Evolutionary conservation across 306 rosid genomes (phyloP), one percentile per base, ranked within the genome.

Genomic region (Rosa multiflora): DNA sequence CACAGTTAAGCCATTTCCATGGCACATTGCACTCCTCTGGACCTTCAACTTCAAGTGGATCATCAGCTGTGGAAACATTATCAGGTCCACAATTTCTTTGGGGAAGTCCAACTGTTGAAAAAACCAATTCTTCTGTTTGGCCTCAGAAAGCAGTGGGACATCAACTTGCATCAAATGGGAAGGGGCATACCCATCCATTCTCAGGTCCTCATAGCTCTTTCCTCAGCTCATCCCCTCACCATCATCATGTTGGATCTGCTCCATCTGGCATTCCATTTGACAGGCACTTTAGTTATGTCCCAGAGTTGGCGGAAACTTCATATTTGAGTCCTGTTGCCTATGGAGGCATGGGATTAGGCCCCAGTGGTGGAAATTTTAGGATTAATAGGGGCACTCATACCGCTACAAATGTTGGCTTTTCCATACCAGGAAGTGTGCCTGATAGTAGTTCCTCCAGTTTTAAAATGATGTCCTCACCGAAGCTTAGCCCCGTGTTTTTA

Each of bases 61-160:
- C 97, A 70, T 89, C 98, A 46, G 79, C 84, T 53, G 75, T 92
- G 72, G 98, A 92, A 80, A 94, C 97, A 18, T 78, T 94, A 82
- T 89, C 96, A 62, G 96, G 96, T 79, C 96, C 94, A 21, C 96
- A 94, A 85, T 94, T 94, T 85, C 98, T 92, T 49, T 94, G 98
- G 98, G 98, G 98, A 81, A 92, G 96, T 79, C 93, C 94, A 2
- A 87, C 85, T 80, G 93, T 88, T 0, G 97, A 88, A 73, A 83
- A 56, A 74, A 77, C 89, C 55, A 90, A 67, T 81, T 86, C 91
- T 79, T 79, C 93, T 72, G 88, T 85, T 5, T 89, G 94, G 98
- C 87, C 90, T 23, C 84, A 88, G 15, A 71, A 91, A 72, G 85
- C 94, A 48, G 78, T 72, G 78, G 91, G 97, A 48, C 86, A 80